Percentiles rank a stretch among this genome's conserved stretches.
Evolutionary conservation across 805 yeast genomes (phyloP).

Genomic region (Metschnikowia chrysomelidarum): DNA sequence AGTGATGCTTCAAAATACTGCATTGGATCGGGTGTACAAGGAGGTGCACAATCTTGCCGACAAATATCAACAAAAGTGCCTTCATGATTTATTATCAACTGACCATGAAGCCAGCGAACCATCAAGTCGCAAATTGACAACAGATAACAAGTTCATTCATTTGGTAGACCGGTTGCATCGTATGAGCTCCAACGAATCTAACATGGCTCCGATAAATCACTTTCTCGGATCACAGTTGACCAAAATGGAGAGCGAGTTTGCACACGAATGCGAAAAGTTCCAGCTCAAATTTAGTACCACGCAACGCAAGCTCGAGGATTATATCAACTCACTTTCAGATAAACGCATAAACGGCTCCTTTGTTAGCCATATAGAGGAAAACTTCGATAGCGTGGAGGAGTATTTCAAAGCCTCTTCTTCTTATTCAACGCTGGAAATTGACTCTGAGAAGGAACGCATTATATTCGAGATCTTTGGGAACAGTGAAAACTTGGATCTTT

Average conservation of each 20-base stretch:
- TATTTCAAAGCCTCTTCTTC: conserved; percentile 31
- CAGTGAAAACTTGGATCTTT: conserved; percentile 40
- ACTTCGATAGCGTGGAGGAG: conserved; percentile 36
- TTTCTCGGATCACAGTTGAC: conserved; percentile 35
- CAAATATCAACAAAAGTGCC: conserved; percentile 34
- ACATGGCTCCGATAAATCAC: conserved; percentile 33
- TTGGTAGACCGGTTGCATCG: conserved; percentile 41
- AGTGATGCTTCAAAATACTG: conserved; percentile 27
- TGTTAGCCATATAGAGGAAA: conserved; percentile 37
- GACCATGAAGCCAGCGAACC: conserved; percentile 30
- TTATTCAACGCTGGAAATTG: conserved; percentile 21
- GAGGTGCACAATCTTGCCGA: conserved; percentile 35
- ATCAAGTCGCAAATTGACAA: conserved; percentile 13
- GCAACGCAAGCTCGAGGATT: conserved; percentile 38
- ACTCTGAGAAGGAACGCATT: conserved; percentile 26
- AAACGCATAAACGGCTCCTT: conserved; percentile 35
- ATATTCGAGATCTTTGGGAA: conserved; percentile 34
- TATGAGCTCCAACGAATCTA: conserved; percentile 23
- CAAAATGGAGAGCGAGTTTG: conserved; percentile 31
- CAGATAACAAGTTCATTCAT: conserved; percentile 34
- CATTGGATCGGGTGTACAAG: conserved; percentile 27
- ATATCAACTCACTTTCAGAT: conserved; percentile 31
- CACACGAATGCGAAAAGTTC: conserved; percentile 36
- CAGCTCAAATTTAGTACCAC: conserved; percentile 33
- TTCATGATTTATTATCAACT: conserved; percentile 36